Evolutionary conservation across 306 rosid species (phyloP), one percentile per base, ranked within the genome.

Genomic region (Fragaria iinumae): DNA sequence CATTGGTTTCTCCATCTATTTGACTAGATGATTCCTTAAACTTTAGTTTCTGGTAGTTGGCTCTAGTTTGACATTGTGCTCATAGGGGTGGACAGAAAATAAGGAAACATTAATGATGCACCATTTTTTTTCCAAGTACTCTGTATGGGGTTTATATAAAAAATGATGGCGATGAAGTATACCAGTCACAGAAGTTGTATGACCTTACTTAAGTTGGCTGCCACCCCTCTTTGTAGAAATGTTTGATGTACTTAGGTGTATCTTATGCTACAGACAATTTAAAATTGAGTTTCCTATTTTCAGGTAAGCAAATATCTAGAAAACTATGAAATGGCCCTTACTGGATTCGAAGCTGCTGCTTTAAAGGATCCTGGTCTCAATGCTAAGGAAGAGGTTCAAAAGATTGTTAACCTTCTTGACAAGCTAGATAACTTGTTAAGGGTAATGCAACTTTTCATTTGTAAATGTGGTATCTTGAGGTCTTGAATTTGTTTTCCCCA

Each of bases 291-390:
- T 53, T 34, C 63, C 27, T 82, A 69, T 44, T 80, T 73, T 73
- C 84, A 92, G 99, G 97, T 90, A 73, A 86, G 86, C 80, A 89
- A 77, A 87, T 95, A 90, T 91, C 87, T 89, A 44, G 99, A 92
- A 90, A 92, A 92, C 85, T 95, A 95, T 77, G 88, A 83, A 80
- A 89, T 93, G 91, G 97, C 98, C 83, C 97, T 92, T 74, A 85
- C 93, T 82, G 97, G 98, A 60, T 95, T 92, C 57, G 97, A 95
- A 84, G 97, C 92, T 84, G 97, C 99, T 86, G 92, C 97, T 78
- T 81, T 89, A 67, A 92, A 84, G 91, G 99, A 95, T 87, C 97
- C 97, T 69, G 93, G 96, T 84, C 97, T 90, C 72, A 87, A 85
- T 81, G 96, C 98, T 62, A 77, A 80, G 1, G 93, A 82, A 69